Evolutionary conservation across 495 filamentous ascomycete genomes (phyloP), one percentile per base, ranked within the genome.

Genomic region (Aspergillus bridgeri): DNA sequence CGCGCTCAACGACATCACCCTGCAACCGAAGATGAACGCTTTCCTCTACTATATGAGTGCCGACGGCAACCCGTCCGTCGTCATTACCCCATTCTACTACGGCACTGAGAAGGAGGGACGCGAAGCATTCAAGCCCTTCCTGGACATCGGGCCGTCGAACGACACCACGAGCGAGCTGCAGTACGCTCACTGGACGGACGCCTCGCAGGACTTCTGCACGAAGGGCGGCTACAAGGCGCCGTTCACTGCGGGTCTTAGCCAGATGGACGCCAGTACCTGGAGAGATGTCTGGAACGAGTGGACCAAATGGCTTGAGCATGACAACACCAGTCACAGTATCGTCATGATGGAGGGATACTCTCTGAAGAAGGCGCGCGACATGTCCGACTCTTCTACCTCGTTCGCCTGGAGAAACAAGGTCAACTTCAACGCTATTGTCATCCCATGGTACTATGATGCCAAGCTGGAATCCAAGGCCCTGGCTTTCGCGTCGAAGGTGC

Each of bases 401-500:
- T 54, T 29, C 33, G 48, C 48, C 23, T 51, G 48, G 48, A 51
- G 48, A 33, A 51, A 51, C 48, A n/a, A 51, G 4, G 24, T 51
- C 24, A 51, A 51, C 48, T 51, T 18, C 24, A 51, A 51, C 20
- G 48, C 48, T 17, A 19, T 51, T 9, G 48, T 20, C 20, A 33
- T 33, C 13, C 48, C 48, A 17, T 51, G 15, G 23, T 51, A 51
- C 24, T 25, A 17, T 19, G 48, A 51, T 6, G 11, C 48, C 11
- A 8, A 6, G 1, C 24, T 51, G 27, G 48, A 51, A 3, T 11
- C 33, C 11, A 15, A 38, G 33, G 33, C 33, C 11, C 13, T 38
- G 33, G 33, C 33, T 13, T 38, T 38, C 33, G 33, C 11, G 2
- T 15, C 33, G 1, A 38, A 38, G 33, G 11, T 38, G 4, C 33